These are phyloP conservation scores for Cryptococcus amylolentus DNA, from an alignment of 1,284 basidiomycete genomes.

Conservation along the genomic window DNA sequence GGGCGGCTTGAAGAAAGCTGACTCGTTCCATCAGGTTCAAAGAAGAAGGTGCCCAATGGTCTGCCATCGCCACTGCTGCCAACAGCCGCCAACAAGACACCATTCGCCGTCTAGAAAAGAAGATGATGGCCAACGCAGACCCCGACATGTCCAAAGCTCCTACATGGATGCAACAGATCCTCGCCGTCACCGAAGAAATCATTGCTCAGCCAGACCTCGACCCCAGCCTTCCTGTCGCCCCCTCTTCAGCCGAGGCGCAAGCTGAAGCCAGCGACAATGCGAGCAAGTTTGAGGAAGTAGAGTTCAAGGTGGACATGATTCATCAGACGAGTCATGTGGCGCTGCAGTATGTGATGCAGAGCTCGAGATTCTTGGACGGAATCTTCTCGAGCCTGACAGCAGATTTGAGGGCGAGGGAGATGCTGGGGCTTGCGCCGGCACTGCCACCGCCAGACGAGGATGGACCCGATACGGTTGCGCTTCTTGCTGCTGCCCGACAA, in stretches of 20 bases:
- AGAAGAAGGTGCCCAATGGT: slow-evolving; percentile 45
- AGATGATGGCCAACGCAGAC: slow-evolving; percentile 11
- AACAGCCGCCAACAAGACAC: slow-evolving; percentile 32
- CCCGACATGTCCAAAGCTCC: slow-evolving; percentile 30
- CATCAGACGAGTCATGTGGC: slow-evolving; percentile 44
- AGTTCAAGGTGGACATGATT: slow-evolving; percentile 47
- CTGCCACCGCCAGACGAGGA: slow-evolving; percentile 21
- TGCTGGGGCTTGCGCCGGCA: slow-evolving; percentile 11
- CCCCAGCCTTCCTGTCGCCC: slow-evolving; percentile 14
- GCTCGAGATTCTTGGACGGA: slow-evolving; percentile 46
- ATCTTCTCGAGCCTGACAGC: slow-evolving; percentile 45
- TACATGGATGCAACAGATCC: slow-evolving; percentile 33
- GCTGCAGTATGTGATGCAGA: slow-evolving; percentile 42
- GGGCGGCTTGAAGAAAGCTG: slow-evolving; percentile 20
- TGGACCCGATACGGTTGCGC: slow-evolving; percentile 25
- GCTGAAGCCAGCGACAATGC: slow-evolving; percentile 1
- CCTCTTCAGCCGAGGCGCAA: too few species aligned
- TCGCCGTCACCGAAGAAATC: slow-evolving; percentile 34
- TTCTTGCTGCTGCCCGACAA: slow-evolving; percentile 21
- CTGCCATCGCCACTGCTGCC: slow-evolving; percentile 27
- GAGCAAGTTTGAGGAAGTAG: slow-evolving; percentile 44
- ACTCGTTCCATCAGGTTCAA: slow-evolving; percentile 28
- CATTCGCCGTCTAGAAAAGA: slow-evolving; percentile 14
- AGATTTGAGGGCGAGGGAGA: slow-evolving; percentile 40
- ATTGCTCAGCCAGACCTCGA: slow-evolving; percentile 22